Conservation (phyloP, 78 protist genomes). For the Tieghemostelium lacteum region DNA sequence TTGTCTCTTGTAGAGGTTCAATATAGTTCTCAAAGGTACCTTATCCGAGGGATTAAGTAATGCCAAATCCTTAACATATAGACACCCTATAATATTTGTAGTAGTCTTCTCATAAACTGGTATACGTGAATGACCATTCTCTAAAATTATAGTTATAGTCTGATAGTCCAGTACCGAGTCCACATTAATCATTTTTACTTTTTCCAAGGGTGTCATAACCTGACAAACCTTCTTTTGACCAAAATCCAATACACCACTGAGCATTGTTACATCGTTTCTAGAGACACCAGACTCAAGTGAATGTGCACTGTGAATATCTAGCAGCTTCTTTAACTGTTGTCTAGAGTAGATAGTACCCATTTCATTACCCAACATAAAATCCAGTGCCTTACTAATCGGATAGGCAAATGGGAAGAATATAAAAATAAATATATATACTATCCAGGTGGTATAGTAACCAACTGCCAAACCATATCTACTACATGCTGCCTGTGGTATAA, state of each 20-base stretch:
- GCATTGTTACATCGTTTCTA: constrained; percentile 71
- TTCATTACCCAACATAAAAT: constrained; percentile 90
- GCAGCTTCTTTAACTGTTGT: constrained; percentile 78
- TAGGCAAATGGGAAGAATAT: constrained; percentile 78
- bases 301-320: constrained; percentile 79
- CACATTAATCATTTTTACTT: constrained; percentile 86
- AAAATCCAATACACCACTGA: constrained; percentile 89
- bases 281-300: constrained; percentile 72
- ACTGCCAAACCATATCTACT: constrained; percentile 88
- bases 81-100: constrained; percentile 85
- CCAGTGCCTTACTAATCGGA: constrained; percentile 89
- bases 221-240: constrained; percentile 47
- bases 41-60: constrained; percentile 86
- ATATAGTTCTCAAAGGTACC: constrained; percentile 67
- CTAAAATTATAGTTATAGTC: constrained; percentile 61
- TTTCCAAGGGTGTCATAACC: constrained; percentile 90
- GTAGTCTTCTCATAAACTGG: constrained; percentile 88
- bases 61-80: constrained; percentile 90
- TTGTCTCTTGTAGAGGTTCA: constrained; percentile 80
- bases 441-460: constrained; percentile 82
- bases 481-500: constrained; percentile 91
- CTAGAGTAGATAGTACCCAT: constrained; percentile 87
- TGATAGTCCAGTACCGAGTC: constrained; percentile 64
- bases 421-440: constrained; percentile 76
- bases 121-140: constrained; percentile 91